Conservation (phyloP, 2,329 filamentous ascomycete species). For the Phaeosphaeriaceae sp. region DNA sequence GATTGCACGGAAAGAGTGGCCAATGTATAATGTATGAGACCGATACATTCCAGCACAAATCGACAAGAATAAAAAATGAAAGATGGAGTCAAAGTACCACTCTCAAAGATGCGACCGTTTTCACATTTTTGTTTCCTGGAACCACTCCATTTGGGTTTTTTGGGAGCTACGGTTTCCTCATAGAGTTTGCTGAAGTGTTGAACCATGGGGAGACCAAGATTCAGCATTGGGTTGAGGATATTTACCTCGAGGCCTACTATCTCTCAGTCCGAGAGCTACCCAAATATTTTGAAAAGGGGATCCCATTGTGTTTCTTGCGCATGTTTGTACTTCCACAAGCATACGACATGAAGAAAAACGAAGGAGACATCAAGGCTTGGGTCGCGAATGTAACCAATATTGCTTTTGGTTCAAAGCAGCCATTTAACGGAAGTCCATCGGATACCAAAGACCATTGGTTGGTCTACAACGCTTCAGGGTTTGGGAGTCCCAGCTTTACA, state of each 20-base stretch:
- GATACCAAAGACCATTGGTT: background rate
- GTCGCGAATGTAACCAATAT: background rate
- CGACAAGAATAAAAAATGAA: too few species aligned
- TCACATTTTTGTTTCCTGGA: background rate
- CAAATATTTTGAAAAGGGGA: background rate
- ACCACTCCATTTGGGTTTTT: background rate
- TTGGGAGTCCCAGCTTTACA: background rate
- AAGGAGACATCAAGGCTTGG: background rate
- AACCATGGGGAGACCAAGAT: too few species aligned
- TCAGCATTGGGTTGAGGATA: too few species aligned
- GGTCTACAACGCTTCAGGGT: background rate
- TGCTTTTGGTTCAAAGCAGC: background rate
- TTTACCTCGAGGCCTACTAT: background rate
- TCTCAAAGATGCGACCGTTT: background rate
- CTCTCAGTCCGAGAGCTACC: background rate
- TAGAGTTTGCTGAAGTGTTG: too few species aligned
- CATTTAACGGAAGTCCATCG: background rate
- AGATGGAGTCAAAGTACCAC: too few species aligned
- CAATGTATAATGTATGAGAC: too few species aligned
- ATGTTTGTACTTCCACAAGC: constrained; percentile 1
- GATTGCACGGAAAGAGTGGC: background rate
- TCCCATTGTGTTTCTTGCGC: background rate
- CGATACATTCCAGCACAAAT: too few species aligned
- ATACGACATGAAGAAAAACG: background rate
- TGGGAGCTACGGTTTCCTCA: background rate